Evolutionary conservation across 176 grass and related monocot species (phyloP), one percentile per base, ranked within the genome.

Genomic region (Musa beccarii): DNA sequence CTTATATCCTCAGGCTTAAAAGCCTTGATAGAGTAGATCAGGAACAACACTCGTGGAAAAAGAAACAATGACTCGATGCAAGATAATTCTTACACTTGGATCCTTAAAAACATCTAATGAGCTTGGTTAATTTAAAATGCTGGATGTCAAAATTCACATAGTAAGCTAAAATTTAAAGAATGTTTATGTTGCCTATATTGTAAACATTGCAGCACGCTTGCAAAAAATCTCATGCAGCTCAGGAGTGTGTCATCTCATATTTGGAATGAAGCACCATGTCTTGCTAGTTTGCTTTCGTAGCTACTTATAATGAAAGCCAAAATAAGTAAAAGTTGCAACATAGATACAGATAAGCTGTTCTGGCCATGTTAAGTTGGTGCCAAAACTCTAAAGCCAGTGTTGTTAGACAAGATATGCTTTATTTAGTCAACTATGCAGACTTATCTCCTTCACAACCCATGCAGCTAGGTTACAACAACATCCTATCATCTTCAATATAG

Each of bases 161-260:
- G 34, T 6, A 43, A 43, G 34, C 34, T 94, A 73, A 94, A 85
- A 82, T 90, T 87, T 49, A 94, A 72, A 49, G 80, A 71, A 83
- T 71, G 49, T 19, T 26, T 66, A 53, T 23, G 63, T 11, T 73
- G 66, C 61, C 25, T 64, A 19, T 50, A 3, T 10, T 67, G 28
- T 76, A 68, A 64, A 74, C 1, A 43, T 43, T 43, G 34, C 34
- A 43, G 34, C 34, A 6, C 34, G 4, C 26, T 43, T 6, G 34
- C 4, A 43, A 43, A 43, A 43, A 43, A 0, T 43, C 34, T 43
- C 34, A 43, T 6, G 34, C 0, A 43, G 3, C 34, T 43, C 34
- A 6, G 34, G 34, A 43, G 34, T 43, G 34, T 6, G 34, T 43
- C 34, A 43, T 43, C 34, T 43, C 34, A 43, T 43, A 43, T 6